phyloP scores from a whole-genome alignment of 2,329 filamentous ascomycete genomes.

The Myotisia sp. region DNA sequence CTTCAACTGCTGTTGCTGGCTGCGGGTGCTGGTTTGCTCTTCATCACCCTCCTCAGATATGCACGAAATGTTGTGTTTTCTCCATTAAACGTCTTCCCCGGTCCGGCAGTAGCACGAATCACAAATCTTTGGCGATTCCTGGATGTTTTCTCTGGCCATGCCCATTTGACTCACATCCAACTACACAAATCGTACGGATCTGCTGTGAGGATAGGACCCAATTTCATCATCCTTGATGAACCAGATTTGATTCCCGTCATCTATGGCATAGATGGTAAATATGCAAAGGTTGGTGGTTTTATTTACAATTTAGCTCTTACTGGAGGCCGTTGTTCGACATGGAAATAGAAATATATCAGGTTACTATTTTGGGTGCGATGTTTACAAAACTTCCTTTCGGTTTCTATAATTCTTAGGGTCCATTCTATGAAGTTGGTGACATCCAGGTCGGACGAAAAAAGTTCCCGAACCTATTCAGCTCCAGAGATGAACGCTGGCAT shows the following conservation, averaged over 20 bases:
- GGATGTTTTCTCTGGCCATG: not conserved
- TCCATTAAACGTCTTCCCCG: no score
- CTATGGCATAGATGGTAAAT: slow-evolving; percentile 17
- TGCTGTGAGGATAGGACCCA: slow-evolving; percentile 61
- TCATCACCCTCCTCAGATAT: no score
- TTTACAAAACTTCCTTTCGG: slow-evolving; percentile 1
- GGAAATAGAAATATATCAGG: not conserved
- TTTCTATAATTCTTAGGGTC: slow-evolving; percentile 3
- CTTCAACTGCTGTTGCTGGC: no score
- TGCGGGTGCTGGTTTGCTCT: no score
- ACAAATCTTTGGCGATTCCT: slow-evolving; percentile 2
- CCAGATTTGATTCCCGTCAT: slow-evolving; percentile 67
- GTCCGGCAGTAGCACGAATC: slow-evolving; percentile 1
- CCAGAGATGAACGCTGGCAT: no score
- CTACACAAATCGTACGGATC: slow-evolving; percentile 59
- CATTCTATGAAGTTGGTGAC: no score
- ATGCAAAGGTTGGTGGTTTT: not conserved
- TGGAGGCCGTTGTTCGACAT: not conserved
- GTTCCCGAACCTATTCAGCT: no score
- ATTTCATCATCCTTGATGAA: slow-evolving; percentile 57
- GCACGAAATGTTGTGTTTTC: no score
- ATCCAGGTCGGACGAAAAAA: no score
- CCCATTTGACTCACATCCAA: slow-evolving; percentile 1
- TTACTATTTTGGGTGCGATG: slow-evolving; percentile 1
- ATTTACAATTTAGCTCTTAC: not conserved